Conservation (phyloP, 1,284 basidiomycete species). For the Mycena citricolor region DNA sequence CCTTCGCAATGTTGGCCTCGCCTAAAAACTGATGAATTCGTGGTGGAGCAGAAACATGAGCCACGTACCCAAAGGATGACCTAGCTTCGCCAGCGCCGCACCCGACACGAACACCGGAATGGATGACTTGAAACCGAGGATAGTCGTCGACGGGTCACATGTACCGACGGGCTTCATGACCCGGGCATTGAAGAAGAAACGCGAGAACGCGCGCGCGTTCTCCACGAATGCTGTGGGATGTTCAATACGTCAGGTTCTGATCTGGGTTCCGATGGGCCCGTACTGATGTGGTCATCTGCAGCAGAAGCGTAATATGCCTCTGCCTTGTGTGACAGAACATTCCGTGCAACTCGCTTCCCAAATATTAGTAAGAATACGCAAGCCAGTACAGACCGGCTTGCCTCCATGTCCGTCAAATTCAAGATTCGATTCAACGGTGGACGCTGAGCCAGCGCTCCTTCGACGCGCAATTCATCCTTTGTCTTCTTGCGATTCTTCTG, state of each 20-base stretch:
- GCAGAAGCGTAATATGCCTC: constrained; percentile 83
- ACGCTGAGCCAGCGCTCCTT: constrained; percentile 56
- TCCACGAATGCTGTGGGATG: constrained; percentile 50
- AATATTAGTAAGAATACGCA: not conserved
- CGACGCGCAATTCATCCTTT: constrained; percentile 70
- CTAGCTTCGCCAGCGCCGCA: constrained; percentile 86
- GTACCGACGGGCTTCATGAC: constrained; percentile 71
- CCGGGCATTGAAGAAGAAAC: constrained; percentile 82
- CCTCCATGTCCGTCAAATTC: constrained; percentile 78
- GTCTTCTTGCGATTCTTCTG: constrained; percentile 51
- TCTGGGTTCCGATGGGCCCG: too few species aligned
- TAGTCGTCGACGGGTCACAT: constrained; percentile 74
- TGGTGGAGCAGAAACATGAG: constrained; percentile 4
- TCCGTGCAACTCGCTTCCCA: constrained; percentile 56
- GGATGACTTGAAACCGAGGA: constrained; percentile 72
- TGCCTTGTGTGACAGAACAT: constrained; percentile 70
- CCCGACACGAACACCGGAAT: constrained; percentile 86
- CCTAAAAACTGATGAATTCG: constrained; percentile 40
- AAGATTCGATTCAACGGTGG: constrained; percentile 70
- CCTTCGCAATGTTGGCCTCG: constrained; percentile 82
- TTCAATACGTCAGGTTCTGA: constrained; percentile 11
- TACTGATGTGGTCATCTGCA: constrained; percentile 80
- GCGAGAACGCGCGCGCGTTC: constrained; percentile 73
- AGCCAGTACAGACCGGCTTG: constrained; percentile 28
- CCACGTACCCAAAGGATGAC: constrained; percentile 69